Base-by-base conservation (phyloP, 257 asterid genomes). In the Nicotiana benthamiana region DNA sequence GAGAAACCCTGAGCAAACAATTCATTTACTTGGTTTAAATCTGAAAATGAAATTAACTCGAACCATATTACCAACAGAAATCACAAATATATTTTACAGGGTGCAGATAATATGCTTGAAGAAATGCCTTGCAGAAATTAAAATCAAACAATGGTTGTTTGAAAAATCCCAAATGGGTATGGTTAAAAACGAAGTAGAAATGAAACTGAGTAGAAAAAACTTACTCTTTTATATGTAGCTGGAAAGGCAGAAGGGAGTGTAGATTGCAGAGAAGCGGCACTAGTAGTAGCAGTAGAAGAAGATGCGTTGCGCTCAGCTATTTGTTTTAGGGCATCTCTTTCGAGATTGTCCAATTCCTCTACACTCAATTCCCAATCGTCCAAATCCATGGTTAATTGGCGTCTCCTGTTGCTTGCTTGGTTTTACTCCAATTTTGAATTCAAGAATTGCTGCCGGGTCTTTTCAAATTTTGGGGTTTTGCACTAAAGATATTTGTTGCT, bases 281-380 rank as follows among this genome's bases (percentile, higher is more conserved):
- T 80, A 53, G 93, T 81, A 11, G 93, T 75, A 80, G 93, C 87
- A 79, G 88, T 64, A 59, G 83, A 70, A 54, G 89, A 86, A 10
- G 97, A 89, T n/a, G 83, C 82, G 60, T 89, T 90, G 63, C 97
- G 95, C 75, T 88, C 89, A 2, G 94, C 89, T 83, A 93, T 84
- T 84, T 88, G 93, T 83, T 75, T 82, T 9, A 90, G 26, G 61
- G 98, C 98, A 64, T 90, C 90, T 83, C 91, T 90, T 85, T 95
- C 98, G 52, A 95, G 92, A 22, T 72, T 82, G 61, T 95, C 98
- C 84, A 92, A 43, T 61, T 92, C 95, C 85, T 95, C 97, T 6
- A 83, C 86, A 80, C 98, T 93, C 81, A 92, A 40, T 32, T 88
- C 97, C 98, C 97, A 93, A 56, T 92, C 97, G 81, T 94, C 98